Base-by-base conservation (phyloP, 2,329 filamentous ascomycete genomes). In the Sclerotinia glacialis region DNA sequence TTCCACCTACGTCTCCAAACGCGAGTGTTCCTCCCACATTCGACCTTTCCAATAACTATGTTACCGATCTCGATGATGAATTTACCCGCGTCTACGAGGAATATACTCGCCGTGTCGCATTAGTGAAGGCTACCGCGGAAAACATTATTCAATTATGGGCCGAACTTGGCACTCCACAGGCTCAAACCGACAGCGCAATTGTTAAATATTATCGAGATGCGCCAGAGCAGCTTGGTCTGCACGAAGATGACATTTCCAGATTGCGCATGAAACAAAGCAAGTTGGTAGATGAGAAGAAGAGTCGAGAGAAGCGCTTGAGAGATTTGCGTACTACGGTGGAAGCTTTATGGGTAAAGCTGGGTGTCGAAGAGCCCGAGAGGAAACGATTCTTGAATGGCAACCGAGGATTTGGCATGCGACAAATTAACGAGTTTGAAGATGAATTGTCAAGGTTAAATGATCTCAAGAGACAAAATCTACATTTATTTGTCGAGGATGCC, bases 41-140 rank as follows among this genome's bases (percentile, higher is more conserved):
- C 77, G 93, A 98, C 74, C 86, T 99, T n/a, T 97, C 94, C 0
- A 88, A 91, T 0, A 84, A 89, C 5, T 99, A 98, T 75, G 91
- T 97, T 64, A 86, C 91, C 69, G 88, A 89, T 67, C 85, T 99
- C 26, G 94, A 99, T 76, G 83, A 85, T 64, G 95, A 99, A 78
- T 99, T 98, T 76, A 92, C 92, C 14, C 87, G 93, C 68, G 92
- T 99, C 26, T 98, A 98, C 78, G 93, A 98, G 75, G 96, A 99
- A 80, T 99, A 98, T 79, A 92, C 89, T 53, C 90, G 88, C 71
- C 91, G 95, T 58, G 83, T 97, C 54, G 84, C 85, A 40, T 86
- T 86, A 0, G 93, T 98, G 18, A 87, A 92, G 77, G 79, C 87
- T 26, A 79, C 92, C 3, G 88, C 87, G 50, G 91, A 97, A 74